A percentile compares a stretch with the other conserved stretches of the same genome.
phyloP scores from a whole-genome alignment of 306 rosid species.

The Trifolium dubium region DNA sequence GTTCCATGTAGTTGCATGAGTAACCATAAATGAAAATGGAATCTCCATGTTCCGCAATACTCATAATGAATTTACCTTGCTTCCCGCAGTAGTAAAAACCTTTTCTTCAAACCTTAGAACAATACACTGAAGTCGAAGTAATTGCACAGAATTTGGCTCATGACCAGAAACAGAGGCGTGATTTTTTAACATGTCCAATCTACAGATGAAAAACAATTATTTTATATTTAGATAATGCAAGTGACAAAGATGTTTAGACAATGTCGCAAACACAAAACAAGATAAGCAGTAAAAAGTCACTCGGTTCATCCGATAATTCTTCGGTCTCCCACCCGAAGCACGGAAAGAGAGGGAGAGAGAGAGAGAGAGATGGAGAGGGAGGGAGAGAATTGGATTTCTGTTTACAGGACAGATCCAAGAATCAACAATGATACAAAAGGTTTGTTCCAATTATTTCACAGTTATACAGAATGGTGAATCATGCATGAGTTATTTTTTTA shows the following conservation, averaged over 20 bases:
- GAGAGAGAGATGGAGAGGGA: too few relatives aligned
- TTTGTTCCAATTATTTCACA: conserved; percentile 12
- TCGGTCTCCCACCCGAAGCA: too few relatives aligned
- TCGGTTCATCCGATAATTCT: too few relatives aligned
- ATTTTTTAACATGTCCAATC: conserved; percentile 71
- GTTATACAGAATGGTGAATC: too few relatives aligned
- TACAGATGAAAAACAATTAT: conserved; percentile 37
- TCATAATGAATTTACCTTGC: conserved; percentile 57
- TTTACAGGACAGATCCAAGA: not conserved
- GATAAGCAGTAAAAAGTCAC: not conserved
- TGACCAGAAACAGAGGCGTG: conserved; percentile 64
- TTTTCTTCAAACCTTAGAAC: conserved; percentile 82
- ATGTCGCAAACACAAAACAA: not conserved
- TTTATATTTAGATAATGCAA: conserved; percentile 11
- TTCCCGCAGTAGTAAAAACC: conserved; percentile 59
- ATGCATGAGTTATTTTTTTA: too few relatives aligned
- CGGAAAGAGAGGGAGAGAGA: too few relatives aligned
- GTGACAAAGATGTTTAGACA: not conserved
- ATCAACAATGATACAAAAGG: not conserved
- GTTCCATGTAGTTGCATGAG: not conserved
- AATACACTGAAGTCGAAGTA: conserved; percentile 60
- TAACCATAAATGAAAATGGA: conserved; percentile 5
- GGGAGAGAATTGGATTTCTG: too few relatives aligned
- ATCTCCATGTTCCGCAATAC: not conserved
- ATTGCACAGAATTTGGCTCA: conserved; percentile 60